phyloP scores from a whole-genome alignment of 176 grass and related monocot species.

The Juncus inflexus region DNA sequence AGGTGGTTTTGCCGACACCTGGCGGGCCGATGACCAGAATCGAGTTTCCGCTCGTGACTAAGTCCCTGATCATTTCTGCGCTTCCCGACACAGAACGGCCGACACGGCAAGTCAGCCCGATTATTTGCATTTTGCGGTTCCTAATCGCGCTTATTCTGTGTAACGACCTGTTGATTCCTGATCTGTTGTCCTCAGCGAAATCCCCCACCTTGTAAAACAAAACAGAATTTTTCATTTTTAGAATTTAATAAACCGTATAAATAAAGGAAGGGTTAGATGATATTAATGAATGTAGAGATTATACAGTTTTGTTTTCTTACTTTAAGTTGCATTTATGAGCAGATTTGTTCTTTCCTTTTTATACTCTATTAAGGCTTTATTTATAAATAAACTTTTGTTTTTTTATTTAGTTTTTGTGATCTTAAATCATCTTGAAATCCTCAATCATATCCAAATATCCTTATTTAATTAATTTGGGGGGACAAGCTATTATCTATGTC shows the following conservation, averaged over 20 bases:
- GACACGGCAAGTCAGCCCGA: constrained; percentile 89
- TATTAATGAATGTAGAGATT: too few relatives aligned
- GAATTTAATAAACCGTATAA: too few relatives aligned
- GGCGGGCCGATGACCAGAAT: constrained; percentile 95
- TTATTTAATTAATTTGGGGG: not conserved
- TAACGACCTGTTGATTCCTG: constrained; percentile 84
- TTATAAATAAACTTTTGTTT: too few relatives aligned
- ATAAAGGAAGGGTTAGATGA: too few relatives aligned
- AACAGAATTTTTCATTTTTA: too few relatives aligned
- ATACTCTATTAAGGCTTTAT: too few relatives aligned
- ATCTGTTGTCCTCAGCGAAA: constrained; percentile 90
- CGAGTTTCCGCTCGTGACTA: constrained; percentile 66
- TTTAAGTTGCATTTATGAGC: too few relatives aligned
- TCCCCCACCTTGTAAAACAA: too few relatives aligned
- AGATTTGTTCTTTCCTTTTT: too few relatives aligned
- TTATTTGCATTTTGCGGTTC: constrained; percentile 78
- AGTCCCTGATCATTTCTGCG: constrained; percentile 86
- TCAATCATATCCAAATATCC: not conserved
- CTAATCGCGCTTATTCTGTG: constrained; percentile 93
- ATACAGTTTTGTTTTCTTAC: too few relatives aligned
- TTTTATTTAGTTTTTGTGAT: too few relatives aligned
- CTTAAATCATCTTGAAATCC: not conserved
- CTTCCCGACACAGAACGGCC: constrained; percentile 83
- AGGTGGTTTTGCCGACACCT: constrained; percentile 90
- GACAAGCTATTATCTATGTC: constrained; percentile 2